A percentile compares a stretch with the other conserved stretches of the same genome.
Conservation (phyloP, 1,284 basidiomycete species). For the Tilletiaria anomala region DNA sequence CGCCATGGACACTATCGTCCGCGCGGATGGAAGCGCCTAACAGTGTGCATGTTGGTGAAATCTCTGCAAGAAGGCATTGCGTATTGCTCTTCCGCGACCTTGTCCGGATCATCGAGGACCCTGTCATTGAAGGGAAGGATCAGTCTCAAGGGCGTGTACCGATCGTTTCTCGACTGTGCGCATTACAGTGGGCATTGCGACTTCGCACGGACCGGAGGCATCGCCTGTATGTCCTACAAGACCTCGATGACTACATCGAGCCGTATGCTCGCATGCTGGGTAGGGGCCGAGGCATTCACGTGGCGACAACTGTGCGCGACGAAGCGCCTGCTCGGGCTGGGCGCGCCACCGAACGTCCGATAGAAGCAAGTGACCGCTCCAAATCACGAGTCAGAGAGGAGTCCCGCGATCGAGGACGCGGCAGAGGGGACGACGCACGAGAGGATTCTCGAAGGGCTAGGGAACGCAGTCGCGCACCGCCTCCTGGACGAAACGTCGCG, state of each 20-base stretch:
- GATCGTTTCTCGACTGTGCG: constrained; percentile 52
- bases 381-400: no score
- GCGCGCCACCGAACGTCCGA: neutral
- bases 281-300: constrained; percentile 35
- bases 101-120: constrained; percentile 14
- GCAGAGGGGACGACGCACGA: no score
- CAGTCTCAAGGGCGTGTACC: constrained; percentile 40
- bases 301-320: constrained; percentile 25
- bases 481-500: neutral
- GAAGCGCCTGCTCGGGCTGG: neutral
- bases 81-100: constrained; percentile 30
- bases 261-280: constrained; percentile 49
- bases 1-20: constrained; percentile 18
- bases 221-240: constrained; percentile 55
- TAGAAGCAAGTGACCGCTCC: no score
- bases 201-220: constrained; percentile 84
- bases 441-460: no score
- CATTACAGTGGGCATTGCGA: constrained; percentile 76
- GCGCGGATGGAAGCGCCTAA: constrained; percentile 9
- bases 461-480: no score
- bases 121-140: neutral
- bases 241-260: constrained; percentile 42
- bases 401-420: no score
- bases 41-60: constrained; percentile 17
- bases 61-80: constrained; percentile 13